These are phyloP conservation scores for Tylopilus felleus DNA, from an alignment of 768 basidiomycete species.

Conservation along the genomic window DNA sequence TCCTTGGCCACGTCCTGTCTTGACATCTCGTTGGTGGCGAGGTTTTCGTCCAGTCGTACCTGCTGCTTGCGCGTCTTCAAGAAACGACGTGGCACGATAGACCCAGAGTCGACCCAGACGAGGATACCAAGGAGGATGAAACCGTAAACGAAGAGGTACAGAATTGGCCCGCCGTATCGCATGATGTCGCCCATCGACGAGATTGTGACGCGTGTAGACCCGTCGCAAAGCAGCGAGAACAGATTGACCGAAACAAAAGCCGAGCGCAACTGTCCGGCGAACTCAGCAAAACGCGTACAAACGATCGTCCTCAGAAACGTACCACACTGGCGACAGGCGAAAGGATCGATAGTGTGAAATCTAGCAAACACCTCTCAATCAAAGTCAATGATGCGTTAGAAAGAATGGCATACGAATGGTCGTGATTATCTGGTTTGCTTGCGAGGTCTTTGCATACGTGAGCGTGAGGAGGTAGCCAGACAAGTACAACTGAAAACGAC, in stretches of 20 bases:
- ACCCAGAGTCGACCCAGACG: conserved; percentile 71
- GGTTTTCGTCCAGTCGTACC: conserved; percentile 9
- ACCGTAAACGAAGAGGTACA: conserved; percentile 63
- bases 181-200: conserved; percentile 50
- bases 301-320: conserved; percentile 25
- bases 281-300: neutral
- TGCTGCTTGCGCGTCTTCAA: conserved; percentile 22
- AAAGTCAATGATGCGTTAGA: neutral
- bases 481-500: conserved; percentile 51
- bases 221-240: conserved; percentile 70
- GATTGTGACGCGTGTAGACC: conserved; percentile 43
- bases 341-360: conserved; percentile 65
- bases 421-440: conserved; percentile 51
- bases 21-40: conserved; percentile 13
- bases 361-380: conserved; percentile 19
- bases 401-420: conserved; percentile 45
- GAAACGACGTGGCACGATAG: conserved; percentile 41
- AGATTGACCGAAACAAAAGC: conserved; percentile 74
- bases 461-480: conserved; percentile 67
- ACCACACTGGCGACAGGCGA: conserved; percentile 71
- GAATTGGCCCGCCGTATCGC: conserved; percentile 71
- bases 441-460: conserved; percentile 65
- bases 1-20: conserved; percentile 56
- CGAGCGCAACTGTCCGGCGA: conserved; percentile 49
- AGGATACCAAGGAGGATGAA: conserved; percentile 59